A percentile compares a stretch with the other conserved stretches of the same genome.
Evolutionary conservation across 1,139 yeast genomes (phyloP).

Genomic region (Pichia terricola): DNA sequence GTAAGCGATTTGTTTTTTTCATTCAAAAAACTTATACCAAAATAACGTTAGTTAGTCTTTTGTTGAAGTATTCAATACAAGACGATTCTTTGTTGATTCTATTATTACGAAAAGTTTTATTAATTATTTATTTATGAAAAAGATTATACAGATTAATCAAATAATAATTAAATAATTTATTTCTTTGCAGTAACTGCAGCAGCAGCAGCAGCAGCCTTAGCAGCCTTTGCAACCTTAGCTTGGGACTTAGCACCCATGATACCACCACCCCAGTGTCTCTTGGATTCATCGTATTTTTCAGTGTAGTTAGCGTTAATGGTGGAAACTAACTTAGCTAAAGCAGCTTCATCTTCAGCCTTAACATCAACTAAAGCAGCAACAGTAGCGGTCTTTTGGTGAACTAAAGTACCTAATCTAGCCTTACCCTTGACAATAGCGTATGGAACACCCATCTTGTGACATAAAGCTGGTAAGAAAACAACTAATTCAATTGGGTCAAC

Average conservation of each 20-base stretch:
- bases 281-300: conserved; percentile 87
- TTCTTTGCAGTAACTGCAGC: conserved; percentile 36
- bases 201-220: conserved; percentile 14
- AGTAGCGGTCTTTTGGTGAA: conserved; percentile 93
- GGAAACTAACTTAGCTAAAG: conserved; percentile 83
- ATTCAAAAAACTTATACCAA: too few relatives aligned
- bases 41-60: too few relatives aligned
- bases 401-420: conserved; percentile 97
- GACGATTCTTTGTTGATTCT: too few relatives aligned
- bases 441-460: conserved; percentile 99
- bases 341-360: conserved; percentile 86
- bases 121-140: not conserved
- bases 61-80: too few relatives aligned
- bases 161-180: conserved; percentile 2
- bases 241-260: conserved; percentile 88
- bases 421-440: conserved; percentile 97
- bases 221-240: conserved; percentile 44
- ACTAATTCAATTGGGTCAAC: conserved; percentile 98
- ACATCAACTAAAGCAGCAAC: conserved; percentile 97
- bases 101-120: not conserved
- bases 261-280: conserved; percentile 99
- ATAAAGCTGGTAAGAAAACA: conserved; percentile 92
- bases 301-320: conserved; percentile 87
- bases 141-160: not conserved
- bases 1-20: too few relatives aligned